Evolutionary conservation across 345 rosid genomes (phyloP), one percentile per base, ranked within the genome.

Genomic region (Camelina laxa): DNA sequence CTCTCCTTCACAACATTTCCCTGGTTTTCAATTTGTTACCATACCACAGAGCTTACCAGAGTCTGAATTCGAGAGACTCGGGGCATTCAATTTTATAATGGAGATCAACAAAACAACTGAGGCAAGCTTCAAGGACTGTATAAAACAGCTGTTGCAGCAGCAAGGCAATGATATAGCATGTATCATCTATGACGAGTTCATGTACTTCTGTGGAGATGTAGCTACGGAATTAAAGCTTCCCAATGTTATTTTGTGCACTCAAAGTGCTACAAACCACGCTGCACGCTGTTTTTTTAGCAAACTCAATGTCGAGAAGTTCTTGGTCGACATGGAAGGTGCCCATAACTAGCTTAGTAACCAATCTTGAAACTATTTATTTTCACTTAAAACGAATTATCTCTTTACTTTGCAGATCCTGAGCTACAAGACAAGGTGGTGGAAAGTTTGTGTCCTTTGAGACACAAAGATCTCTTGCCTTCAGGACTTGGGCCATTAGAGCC

Each of bases 1-100:
- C 47, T 60, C 67, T 75, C 38, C 73, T 11, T 17, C 53, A 4
- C 64, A 63, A 4, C 47, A 64, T 7, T 64, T 33, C 14, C 38
- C 70, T 14, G 47, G 56, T 1, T 85, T 91, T 19, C 45, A 69
- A 6, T 87, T 83, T 78, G 35, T 76, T 4, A 33, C 82, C 33
- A 58, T 86, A n/a, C 79, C 82, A 17, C 82, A 83, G 53, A 61
- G 65, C 67, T 31, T 83, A 8, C 55, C 80, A 0, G 53, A 62
- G 4, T 24, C 42, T 39, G 61, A 75, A 67, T 24, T n/a, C 4
- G 20, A 47, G 50, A 47, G 50, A 47, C 50, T 47, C 20, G 50
- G 50, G 20, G 20, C 4, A n/a, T 6, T 47, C 50, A 2, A 7
- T n/a, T 47, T 47, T n/a, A 2, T 1, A 9, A 0, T 47, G 19